phyloP scores from a whole-genome alignment of 2,329 filamentous ascomycete species.

The Ceratocystis huliohia region DNA sequence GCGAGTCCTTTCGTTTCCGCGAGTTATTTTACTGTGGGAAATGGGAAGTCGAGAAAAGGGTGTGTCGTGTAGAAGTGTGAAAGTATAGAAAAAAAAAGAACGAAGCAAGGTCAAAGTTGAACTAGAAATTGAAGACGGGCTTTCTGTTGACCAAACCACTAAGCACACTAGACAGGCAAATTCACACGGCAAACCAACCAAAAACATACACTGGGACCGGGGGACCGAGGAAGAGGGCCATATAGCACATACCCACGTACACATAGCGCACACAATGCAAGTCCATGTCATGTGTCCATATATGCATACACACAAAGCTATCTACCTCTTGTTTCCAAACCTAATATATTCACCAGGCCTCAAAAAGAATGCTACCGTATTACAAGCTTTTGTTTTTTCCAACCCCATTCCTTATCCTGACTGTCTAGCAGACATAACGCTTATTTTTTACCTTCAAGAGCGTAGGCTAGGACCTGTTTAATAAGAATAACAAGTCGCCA shows the following conservation, averaged over 20 bases:
- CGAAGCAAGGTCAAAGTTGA: too few species aligned
- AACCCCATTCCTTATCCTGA: too few species aligned
- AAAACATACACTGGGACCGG: not conserved
- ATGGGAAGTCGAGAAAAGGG: not conserved
- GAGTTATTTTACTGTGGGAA: not conserved
- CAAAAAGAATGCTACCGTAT: too few species aligned
- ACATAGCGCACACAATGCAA: not conserved
- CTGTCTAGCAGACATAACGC: too few species aligned
- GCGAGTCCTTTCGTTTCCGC: not conserved
- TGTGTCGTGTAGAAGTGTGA: not conserved
- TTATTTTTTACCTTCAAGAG: too few species aligned
- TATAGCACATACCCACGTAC: not conserved
- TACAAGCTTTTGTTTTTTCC: too few species aligned
- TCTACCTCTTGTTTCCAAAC: not conserved
- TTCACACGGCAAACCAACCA: not conserved
- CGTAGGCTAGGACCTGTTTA: too few species aligned
- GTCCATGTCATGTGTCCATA: not conserved
- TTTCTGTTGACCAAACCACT: not conserved
- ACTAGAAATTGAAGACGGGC: too few species aligned
- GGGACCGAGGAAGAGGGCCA: not conserved
- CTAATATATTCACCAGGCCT: too few species aligned
- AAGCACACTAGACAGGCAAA: not conserved
- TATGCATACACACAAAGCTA: not conserved
- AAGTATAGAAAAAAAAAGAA: not conserved
- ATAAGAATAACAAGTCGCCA: not conserved